Conservation (phyloP, 1,284 basidiomycete genomes). For the Naganishia sp. region DNA sequence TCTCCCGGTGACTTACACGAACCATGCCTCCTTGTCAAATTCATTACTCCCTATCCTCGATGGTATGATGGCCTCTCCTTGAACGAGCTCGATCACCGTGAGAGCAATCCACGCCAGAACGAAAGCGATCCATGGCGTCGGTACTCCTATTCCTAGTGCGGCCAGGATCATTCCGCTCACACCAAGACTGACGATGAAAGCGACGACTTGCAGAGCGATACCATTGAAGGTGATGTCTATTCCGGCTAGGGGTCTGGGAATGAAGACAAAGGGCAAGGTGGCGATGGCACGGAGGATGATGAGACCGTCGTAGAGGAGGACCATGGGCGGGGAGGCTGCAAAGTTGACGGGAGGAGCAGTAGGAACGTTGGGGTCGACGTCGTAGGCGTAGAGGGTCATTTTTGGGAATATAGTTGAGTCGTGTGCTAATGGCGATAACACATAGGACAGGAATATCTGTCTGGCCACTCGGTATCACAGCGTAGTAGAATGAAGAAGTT, state of each 20-base stretch:
- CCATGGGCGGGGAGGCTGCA: conserved; percentile 20
- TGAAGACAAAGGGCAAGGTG: conserved; percentile 35
- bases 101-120: conserved; percentile 13
- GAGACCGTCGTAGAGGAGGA: conserved; percentile 31
- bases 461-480: no score
- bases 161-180: conserved; percentile 31
- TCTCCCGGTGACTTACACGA: conserved; percentile 39
- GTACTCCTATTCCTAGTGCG: conserved; percentile 33
- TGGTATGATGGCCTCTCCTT: conserved; percentile 12
- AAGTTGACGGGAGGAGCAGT: conserved; percentile 7
- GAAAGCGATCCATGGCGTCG: conserved; percentile 26
- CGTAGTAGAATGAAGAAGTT: no score
- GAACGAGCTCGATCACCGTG: conserved; percentile 7
- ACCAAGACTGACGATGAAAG: conserved; percentile 34
- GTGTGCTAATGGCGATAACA: no score
- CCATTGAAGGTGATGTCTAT: conserved; percentile 33
- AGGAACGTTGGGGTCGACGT: conserved; percentile 24
- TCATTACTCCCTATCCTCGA: conserved; percentile 26
- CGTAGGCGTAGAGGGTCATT: conserved; percentile 31
- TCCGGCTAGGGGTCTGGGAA: conserved; percentile 24
- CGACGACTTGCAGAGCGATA: conserved; percentile 33
- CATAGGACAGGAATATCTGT: no score
- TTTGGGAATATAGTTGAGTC: background rate
- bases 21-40: conserved; percentile 39
- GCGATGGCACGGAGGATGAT: conserved; percentile 31